Base-by-base conservation (phyloP, 2,329 filamentous ascomycete genomes). In the Madurella fahalii region DNA sequence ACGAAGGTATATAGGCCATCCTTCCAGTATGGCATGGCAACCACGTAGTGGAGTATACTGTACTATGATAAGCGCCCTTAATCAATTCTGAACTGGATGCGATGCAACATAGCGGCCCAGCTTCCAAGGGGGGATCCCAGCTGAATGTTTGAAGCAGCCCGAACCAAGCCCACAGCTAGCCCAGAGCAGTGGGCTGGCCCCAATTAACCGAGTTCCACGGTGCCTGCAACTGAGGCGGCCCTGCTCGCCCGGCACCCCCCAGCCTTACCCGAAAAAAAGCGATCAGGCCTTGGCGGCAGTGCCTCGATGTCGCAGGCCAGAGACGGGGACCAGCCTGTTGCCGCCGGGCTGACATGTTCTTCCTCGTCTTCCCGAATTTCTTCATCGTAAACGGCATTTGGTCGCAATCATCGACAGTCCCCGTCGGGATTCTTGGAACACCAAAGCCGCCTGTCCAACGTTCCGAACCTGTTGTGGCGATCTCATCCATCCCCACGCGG, bases 201-300 rank as follows among this genome's bases (percentile, higher is more conserved):
- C 9, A 37, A 37, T 37, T 15, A 37, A 37, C 34, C 34, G 9
- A 12, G 34, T 15, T 9, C 9, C 34, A 37, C 9, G 34, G 9
- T 11, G 34, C 34, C 34, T 37, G 34, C 4, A 25, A 25, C 25
- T 25, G 25, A 25, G 25, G 25, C 25, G 25, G 25, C 43, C 17
- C 43, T 40, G 40, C 44, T 39, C 17, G 32, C 43, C 47, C 47
- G 40, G 32, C 39, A 37, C 25, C 40, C 25, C 40, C 53, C 50
- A 58, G 53, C 51, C 50, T 56, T 56, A 52, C 57, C 53, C 20
- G 48, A 37, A 37, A 56, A 30, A 50, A 49, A 54, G 51, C 40
- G 50, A 25, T 41, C 42, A 43, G 25, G 17, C 37, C 43, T 45
- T 47, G 50, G 50, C 52, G 46, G 49, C 54, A 53, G 53, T 52